Evolutionary conservation across 2,329 filamentous ascomycete species (phyloP), one percentile per base, ranked within the genome.

Genomic region (Trichoderma breve): DNA sequence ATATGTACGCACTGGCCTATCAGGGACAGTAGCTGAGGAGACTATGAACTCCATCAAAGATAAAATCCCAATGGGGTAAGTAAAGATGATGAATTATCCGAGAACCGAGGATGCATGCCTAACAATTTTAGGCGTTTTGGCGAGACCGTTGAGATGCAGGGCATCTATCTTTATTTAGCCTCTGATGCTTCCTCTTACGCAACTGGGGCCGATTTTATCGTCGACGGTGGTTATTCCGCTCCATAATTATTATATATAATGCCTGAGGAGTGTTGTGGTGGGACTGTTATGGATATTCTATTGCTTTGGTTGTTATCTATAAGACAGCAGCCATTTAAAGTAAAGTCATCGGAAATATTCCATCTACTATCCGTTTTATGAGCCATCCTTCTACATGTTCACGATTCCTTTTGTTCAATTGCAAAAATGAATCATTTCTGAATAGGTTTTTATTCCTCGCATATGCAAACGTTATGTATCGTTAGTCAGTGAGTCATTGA

Each of bases 1-100:
- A 18, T 94, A 93, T 79, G 93, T 94, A 75, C 86, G 87, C 70
- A 94, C 92, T 0, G 92, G 93, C 11, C 12, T 67, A 9, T 67
- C 64, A 9, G 64, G 64, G 15, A 24, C 64, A 7, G 64, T 67
- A 79, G 74, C 79, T 77, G 78, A 79, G 79, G 73, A 79, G 78
- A 73, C 71, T 76, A 71, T 81, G 79, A 78, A 78, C 76, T 64
- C 75, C 73, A 34, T 70, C 79, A 61, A 80, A 76, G 18, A 78
- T 78, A 12, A 66, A 21, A 57, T 67, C 6, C 64, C 64, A 14
- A 67, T 67, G 64, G 64, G 64, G 64, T 67, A 15, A n/a, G 64
- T n/a, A 57, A 26, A 57, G 14, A 14, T 14, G 5, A 26, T 11
- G 6, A 11, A 43, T 26, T 47, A 36, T 47, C 5, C 14, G 7